A percentile compares a stretch with the other conserved stretches of the same genome.
Evolutionary conservation across 768 basidiomycete genomes (phyloP).

Genomic region (Termitomyces titanicus): DNA sequence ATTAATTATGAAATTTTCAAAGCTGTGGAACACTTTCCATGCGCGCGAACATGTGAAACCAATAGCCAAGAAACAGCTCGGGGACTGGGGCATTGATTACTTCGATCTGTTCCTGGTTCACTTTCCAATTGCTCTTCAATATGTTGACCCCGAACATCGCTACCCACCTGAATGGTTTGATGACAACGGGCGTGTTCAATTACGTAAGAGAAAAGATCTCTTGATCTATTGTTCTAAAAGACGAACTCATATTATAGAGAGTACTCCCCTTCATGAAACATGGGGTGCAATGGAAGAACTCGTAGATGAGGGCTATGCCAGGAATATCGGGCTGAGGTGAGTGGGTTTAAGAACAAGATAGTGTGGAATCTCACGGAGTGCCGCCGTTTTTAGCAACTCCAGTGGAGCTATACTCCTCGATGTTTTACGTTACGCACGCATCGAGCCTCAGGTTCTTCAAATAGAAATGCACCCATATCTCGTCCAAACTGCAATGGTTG

Average conservation of each 20-base stretch:
- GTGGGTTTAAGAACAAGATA: not conserved
- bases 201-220: constrained; percentile 37
- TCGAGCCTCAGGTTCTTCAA: constrained; percentile 68
- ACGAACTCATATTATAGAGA: constrained; percentile 32
- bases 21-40: constrained; percentile 92
- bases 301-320: constrained; percentile 63
- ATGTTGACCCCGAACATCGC: constrained; percentile 70
- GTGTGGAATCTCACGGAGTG: not conserved
- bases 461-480: constrained; percentile 72
- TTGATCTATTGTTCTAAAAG: not conserved
- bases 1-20: not conserved
- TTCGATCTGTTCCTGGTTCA: constrained; percentile 82
- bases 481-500: constrained; percentile 53
- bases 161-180: constrained; percentile 86
- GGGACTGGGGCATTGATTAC: constrained; percentile 81
- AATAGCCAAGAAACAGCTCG: constrained; percentile 60
- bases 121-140: constrained; percentile 80
- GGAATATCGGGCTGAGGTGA: constrained; percentile 78
- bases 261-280: constrained; percentile 75
- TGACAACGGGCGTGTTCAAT: constrained; percentile 65
- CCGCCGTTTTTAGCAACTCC: constrained; percentile 54
- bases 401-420: constrained; percentile 71
- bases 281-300: constrained; percentile 83
- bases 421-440: constrained; percentile 73
- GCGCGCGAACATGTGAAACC: constrained; percentile 66